Evolutionary conservation across 768 basidiomycete species (phyloP), one percentile per base, ranked within the genome.

Genomic region (Russula griseocarnosa): DNA sequence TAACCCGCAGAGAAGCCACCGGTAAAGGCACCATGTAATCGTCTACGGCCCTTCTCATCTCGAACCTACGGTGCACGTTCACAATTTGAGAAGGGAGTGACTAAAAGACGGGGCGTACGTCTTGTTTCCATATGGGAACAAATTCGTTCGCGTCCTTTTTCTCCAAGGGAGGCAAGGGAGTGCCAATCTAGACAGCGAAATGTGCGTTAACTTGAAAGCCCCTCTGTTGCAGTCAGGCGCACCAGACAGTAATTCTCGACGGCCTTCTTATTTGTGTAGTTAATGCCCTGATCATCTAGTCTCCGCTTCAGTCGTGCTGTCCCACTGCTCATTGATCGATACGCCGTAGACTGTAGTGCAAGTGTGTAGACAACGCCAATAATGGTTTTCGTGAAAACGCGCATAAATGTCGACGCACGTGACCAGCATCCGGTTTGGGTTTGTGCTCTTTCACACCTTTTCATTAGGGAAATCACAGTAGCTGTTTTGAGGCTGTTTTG

Each of bases 1-100:
- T 98, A 98, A 0, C 96, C 96, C 30, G 97, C 97, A 60, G 91
- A 94, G 80, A 94, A 99, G 13, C 97, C 97, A 26, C 97, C 97
- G 0, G 95, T 98, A 77, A 98, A 99, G 4, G 97, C 97, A 3
- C 97, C 97, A 73, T 99, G 97, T n/a, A 99, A 78, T 61, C 97
- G 79, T 67, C 93, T 78, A 51, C 96, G 83, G 36, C 94, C 94
- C 72, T 97, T 86, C 76, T 98, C 95, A 77, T 98, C 95, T 69
- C 90, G 82, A 13, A 94, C 92, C 90, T 94, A 64, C 46, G 51
- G 30, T 47, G 53, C 42, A 56, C 55, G 26, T 49, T 56, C 47
- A 70, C 55, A 55, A 57, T 66, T 9, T 57, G 59, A 63, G 65
- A 60, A 49, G n/a, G 55, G 59, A 44, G 38, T 5, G 5, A 6